Evolutionary conservation across 345 rosid genomes (phyloP).

Genomic region (Melaleuca quinquenervia): DNA sequence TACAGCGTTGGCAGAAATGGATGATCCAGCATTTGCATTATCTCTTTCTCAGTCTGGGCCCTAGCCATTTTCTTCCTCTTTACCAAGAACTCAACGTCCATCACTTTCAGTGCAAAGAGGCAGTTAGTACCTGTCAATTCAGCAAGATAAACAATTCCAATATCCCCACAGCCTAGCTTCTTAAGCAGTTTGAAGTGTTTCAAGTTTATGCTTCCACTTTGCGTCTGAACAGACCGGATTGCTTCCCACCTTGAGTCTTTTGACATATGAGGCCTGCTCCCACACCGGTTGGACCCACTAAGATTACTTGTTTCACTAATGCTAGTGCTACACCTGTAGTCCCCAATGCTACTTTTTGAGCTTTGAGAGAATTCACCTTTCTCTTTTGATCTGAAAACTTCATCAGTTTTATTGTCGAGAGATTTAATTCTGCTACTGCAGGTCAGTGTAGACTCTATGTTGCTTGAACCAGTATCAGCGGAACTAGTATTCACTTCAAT

Average conservation of each 20-base stretch:
- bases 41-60: conserved; percentile 73
- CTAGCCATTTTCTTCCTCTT: conserved; percentile 59
- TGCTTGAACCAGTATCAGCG: conserved; percentile 21
- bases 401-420: conserved; percentile 27
- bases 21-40: conserved; percentile 73
- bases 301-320: conserved; percentile 47
- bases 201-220: conserved; percentile 46
- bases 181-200: conserved; percentile 56
- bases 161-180: conserved; percentile 75
- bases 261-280: conserved; percentile 75
- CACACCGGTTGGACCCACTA: conserved; percentile 38
- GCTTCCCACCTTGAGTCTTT: conserved; percentile 70
- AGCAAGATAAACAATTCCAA: conserved; percentile 66
- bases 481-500: conserved; percentile 23
- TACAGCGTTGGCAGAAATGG: conserved; percentile 76
- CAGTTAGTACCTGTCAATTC: conserved; percentile 46
- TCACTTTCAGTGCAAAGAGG: conserved; percentile 66
- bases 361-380: conserved; percentile 67
- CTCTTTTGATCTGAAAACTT: conserved; percentile 40
- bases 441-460: conserved; percentile 14
- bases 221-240: conserved; percentile 41
- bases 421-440: conserved; percentile 15
- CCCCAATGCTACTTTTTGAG: conserved; percentile 79
- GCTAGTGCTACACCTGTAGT: conserved; percentile 52
- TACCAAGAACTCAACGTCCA: conserved; percentile 58